Percentiles rank a stretch among this genome's conserved stretches.
Conservation (phyloP, 1,139 yeast genomes). For the Zhuliangozyma blackwelliae region DNA sequence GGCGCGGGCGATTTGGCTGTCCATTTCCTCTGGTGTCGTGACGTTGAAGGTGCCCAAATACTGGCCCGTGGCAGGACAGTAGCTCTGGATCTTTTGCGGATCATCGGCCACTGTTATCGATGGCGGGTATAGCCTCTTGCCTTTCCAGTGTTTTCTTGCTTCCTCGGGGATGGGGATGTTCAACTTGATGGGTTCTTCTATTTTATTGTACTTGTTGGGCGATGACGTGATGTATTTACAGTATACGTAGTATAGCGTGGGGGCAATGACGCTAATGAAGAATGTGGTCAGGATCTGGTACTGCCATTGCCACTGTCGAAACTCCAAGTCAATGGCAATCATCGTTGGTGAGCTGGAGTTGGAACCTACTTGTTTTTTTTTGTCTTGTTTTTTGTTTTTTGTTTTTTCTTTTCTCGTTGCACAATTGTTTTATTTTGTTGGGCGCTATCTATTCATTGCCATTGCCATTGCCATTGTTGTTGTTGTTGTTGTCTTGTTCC, state of each 20-base stretch:
- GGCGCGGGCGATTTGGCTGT: conserved; percentile 54
- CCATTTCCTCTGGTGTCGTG: conserved; percentile 64
- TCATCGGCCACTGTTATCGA: conserved; percentile 52
- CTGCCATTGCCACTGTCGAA: conserved; percentile 45
- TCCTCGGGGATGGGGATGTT: conserved; percentile 69
- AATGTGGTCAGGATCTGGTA: conserved; percentile 46
- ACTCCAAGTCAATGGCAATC: conserved; percentile 44
- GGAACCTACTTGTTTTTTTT: neutral
- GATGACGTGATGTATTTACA: conserved; percentile 34
- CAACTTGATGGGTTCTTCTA: conserved; percentile 47
- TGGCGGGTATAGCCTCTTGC: conserved; percentile 65
- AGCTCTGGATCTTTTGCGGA: conserved; percentile 68
- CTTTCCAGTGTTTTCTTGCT: conserved; percentile 91
- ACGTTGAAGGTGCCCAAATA: conserved; percentile 68
- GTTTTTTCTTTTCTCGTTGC: neutral
- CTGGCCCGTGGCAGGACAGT: conserved; percentile 96
- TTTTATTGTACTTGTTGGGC: conserved; percentile 41
- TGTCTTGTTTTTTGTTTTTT: neutral
- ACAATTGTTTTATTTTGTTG: neutral
- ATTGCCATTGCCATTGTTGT: neutral
- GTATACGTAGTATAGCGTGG: conserved; percentile 34
- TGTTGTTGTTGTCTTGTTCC: conserved; percentile 3
- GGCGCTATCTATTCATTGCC: neutral
- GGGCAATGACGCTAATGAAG: conserved; percentile 38
- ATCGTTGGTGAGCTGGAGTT: conserved; percentile 13